A percentile compares a stretch with the other conserved stretches of the same genome.
Conservation (phyloP, 495 filamentous ascomycete genomes). For the Lasiosphaeris hirsuta region DNA sequence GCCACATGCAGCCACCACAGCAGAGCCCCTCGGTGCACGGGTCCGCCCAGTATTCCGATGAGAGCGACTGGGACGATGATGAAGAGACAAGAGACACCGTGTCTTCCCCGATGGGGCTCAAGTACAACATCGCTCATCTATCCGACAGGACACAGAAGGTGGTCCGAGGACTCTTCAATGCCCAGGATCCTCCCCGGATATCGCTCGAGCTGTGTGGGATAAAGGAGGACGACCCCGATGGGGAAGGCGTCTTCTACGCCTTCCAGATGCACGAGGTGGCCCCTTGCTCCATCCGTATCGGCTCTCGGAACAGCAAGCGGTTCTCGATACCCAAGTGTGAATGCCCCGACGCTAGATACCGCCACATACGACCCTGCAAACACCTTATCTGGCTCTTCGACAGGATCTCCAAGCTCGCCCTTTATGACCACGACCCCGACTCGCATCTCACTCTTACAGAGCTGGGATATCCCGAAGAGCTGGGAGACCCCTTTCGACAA, state of each 20-base stretch:
- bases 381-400: constrained; percentile 49
- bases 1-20: constrained; percentile 23
- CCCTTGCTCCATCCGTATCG: constrained; percentile 43
- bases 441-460: constrained; percentile 33
- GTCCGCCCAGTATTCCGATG: constrained; percentile 23
- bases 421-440: constrained; percentile 34
- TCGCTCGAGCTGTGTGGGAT: constrained; percentile 40
- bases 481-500: constrained; percentile 40
- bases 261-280: constrained; percentile 47
- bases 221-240: constrained; percentile 30
- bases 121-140: constrained; percentile 31
- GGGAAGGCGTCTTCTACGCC: constrained; percentile 39
- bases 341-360: constrained; percentile 32
- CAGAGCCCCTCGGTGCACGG: constrained; percentile 3
- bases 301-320: constrained; percentile 29
- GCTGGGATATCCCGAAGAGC: constrained; percentile 38
- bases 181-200: constrained; percentile 35
- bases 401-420: constrained; percentile 38
- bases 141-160: constrained; percentile 20
- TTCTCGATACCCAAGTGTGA: constrained; percentile 40
- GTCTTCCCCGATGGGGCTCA: constrained; percentile 36
- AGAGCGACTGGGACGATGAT: constrained; percentile 28
- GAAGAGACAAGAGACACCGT: constrained; percentile 31
- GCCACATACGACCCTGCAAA: constrained; percentile 36
- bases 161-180: constrained; percentile 22